phyloP scores from a whole-genome alignment of 495 filamentous ascomycete species.

The Hypoxylon crocopeplum region DNA sequence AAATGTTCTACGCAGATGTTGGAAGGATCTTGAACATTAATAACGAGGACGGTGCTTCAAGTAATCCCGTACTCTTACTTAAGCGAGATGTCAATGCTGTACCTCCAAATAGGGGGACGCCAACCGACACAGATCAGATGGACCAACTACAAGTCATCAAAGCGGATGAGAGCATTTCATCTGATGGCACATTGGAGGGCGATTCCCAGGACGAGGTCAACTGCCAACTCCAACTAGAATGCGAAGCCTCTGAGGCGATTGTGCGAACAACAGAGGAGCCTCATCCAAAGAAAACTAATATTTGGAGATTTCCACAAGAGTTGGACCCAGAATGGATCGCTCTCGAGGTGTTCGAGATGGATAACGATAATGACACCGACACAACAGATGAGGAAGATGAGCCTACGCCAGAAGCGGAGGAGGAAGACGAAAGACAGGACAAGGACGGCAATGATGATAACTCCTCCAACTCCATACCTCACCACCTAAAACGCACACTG shows the following conservation, averaged over 20 bases:
- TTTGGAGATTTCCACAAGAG: constrained; percentile 75
- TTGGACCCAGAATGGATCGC: constrained; percentile 96
- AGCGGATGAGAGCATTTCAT: constrained; percentile 16
- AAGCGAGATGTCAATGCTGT: constrained; percentile 82
- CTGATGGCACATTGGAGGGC: constrained; percentile 14
- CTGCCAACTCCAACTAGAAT: constrained; percentile 67
- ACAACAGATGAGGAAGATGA: constrained; percentile 44
- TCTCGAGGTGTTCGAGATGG: constrained; percentile 81
- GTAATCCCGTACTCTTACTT: constrained; percentile 84
- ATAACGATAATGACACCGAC: constrained; percentile 52
- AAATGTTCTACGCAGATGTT: constrained; percentile 97
- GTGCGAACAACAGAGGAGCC: not conserved
- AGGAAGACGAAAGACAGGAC: too few relatives aligned
- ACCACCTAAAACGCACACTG: constrained; percentile 14
- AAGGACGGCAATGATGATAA: constrained; percentile 24
- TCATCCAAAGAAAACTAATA: constrained; percentile 27
- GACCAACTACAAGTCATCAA: constrained; percentile 14
- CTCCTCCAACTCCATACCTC: not conserved
- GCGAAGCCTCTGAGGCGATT: constrained; percentile 14
- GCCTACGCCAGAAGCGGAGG: constrained; percentile 36
- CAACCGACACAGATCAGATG: not conserved
- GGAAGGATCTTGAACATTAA: constrained; percentile 93
- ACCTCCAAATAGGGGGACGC: constrained; percentile 60
- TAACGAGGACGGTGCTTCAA: constrained; percentile 73
- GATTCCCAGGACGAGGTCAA: constrained; percentile 69